These are phyloP conservation scores for Penstemon newberryi DNA, from an alignment of 257 asterid species.

Conservation along the genomic window DNA sequence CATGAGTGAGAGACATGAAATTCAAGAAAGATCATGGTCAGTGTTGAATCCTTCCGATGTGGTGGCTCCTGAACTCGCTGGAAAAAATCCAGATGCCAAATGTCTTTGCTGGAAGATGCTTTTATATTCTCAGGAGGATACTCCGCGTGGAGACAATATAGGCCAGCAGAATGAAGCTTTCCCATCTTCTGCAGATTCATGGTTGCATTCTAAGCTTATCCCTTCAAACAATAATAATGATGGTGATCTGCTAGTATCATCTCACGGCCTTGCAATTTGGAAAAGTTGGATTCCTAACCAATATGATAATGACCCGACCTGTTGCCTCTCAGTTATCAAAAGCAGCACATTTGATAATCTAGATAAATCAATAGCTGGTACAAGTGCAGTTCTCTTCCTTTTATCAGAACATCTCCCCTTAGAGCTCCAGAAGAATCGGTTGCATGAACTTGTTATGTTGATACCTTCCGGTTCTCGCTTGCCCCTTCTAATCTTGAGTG, in stretches of 20 bases:
- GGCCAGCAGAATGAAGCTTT: constrained; percentile 34
- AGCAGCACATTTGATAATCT: constrained; percentile 41
- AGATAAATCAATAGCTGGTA: constrained; percentile 54
- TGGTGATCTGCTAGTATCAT: constrained; percentile 52
- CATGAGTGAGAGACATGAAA: constrained; percentile 60
- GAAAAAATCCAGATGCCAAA: constrained; percentile 59
- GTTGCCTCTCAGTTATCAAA: constrained; percentile 77
- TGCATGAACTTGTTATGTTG: constrained; percentile 51
- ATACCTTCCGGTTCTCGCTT: constrained; percentile 64
- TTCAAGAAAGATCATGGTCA: constrained; percentile 65
- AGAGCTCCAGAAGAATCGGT: constrained; percentile 62
- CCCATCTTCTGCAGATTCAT: constrained; percentile 45
- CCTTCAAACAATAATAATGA: constrained; percentile 37
- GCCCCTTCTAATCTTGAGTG: constrained; percentile 76
- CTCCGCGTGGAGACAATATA: constrained; percentile 15
- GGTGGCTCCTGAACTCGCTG: constrained; percentile 59
- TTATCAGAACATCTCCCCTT: constrained; percentile 56
- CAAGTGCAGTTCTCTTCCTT: constrained; percentile 69
- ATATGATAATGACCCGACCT: constrained; percentile 45
- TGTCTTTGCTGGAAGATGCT: constrained; percentile 93
- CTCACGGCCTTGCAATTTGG: constrained; percentile 77
- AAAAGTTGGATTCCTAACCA: constrained; percentile 57
- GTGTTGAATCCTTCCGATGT: constrained; percentile 78
- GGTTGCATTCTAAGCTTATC: constrained; percentile 82
- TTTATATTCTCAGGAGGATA: constrained; percentile 53